Evolutionary conservation across 441 rosid genomes (phyloP).

Genomic region (Populus trichocarpa): DNA sequence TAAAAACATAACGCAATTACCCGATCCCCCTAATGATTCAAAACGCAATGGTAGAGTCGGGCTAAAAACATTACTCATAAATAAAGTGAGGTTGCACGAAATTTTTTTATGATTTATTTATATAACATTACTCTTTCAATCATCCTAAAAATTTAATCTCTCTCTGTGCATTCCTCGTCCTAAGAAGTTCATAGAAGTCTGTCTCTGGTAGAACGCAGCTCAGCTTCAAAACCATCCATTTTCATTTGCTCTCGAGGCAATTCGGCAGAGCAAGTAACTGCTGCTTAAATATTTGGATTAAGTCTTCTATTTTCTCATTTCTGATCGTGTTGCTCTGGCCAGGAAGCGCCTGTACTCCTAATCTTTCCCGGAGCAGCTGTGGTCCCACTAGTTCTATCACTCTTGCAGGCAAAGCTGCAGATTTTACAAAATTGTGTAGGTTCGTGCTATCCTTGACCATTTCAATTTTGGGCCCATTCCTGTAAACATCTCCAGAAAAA

Average conservation of each 20-base stretch:
- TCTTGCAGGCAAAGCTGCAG: not conserved
- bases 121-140: too few relatives aligned
- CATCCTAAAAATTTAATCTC: too few relatives aligned
- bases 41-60: too few relatives aligned
- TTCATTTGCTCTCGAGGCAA: not conserved
- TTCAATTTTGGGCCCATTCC: not conserved
- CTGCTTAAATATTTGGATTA: not conserved
- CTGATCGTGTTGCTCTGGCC: not conserved
- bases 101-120: too few relatives aligned
- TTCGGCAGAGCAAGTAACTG: too few relatives aligned
- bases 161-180: too few relatives aligned
- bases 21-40: too few relatives aligned
- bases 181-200: too few relatives aligned
- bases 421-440: not conserved
- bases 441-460: not conserved
- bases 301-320: not conserved
- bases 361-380: not conserved
- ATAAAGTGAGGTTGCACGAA: too few relatives aligned
- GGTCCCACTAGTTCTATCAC: not conserved
- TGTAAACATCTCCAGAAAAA: not conserved
- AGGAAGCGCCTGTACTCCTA: too few relatives aligned
- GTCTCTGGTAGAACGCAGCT: not conserved
- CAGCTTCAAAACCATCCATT: not conserved
- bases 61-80: too few relatives aligned
- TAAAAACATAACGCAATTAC: too few relatives aligned